Percentiles rank a stretch among this genome's conserved stretches.
phyloP scores from a whole-genome alignment of 805 yeast species.

The Candida michaelii region DNA sequence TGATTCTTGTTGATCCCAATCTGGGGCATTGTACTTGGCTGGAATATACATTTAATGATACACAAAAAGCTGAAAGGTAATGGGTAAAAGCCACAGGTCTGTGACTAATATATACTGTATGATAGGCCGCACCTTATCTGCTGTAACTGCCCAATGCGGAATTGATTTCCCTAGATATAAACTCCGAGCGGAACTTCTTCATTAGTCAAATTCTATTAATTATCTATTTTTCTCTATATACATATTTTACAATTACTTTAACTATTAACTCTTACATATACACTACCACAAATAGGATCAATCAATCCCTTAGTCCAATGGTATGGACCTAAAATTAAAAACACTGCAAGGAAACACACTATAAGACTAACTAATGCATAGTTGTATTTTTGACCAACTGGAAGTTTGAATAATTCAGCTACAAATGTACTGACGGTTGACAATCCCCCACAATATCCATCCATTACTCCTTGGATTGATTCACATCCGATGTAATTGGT shows the following conservation, averaged over 20 bases:
- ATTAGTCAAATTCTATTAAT: no score
- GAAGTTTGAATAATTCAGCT: constrained; percentile 52
- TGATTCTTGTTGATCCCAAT: constrained; percentile 37
- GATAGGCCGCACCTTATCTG: constrained; percentile 1
- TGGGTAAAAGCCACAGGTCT: neutral
- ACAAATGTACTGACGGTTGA: constrained; percentile 80
- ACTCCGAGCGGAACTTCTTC: no score
- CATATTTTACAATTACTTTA: neutral
- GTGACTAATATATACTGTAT: neutral
- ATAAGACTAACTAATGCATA: constrained; percentile 54
- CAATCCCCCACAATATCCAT: constrained; percentile 70
- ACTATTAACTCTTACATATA: neutral
- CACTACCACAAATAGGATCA: constrained; percentile 20
- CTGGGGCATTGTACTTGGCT: constrained; percentile 25
- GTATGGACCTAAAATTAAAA: constrained; percentile 70
- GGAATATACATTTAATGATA: constrained; percentile 38
- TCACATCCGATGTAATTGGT: constrained; percentile 43
- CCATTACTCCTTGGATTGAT: constrained; percentile 51
- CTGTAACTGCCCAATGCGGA: constrained; percentile 3
- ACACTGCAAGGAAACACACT: constrained; percentile 46
- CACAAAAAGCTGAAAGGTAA: neutral
- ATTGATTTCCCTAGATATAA: constrained; percentile 1
- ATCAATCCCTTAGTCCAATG: constrained; percentile 61
- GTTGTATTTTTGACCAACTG: constrained; percentile 36
- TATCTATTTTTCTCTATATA: neutral